Evolutionary conservation across 306 rosid genomes (phyloP).

Genomic region (Vachellia pachyceras): DNA sequence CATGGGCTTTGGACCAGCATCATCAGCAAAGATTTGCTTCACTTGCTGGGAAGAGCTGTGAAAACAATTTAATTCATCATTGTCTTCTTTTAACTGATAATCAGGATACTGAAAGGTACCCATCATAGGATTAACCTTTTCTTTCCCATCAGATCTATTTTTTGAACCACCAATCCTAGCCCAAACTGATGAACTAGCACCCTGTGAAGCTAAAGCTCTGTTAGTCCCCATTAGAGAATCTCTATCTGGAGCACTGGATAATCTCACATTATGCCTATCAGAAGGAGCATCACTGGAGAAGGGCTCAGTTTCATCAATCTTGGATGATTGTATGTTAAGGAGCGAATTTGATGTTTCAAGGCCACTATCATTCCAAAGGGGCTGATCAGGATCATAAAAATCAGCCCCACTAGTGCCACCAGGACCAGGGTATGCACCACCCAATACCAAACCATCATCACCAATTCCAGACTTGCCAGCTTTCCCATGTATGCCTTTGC

Average conservation of each 20-base stretch:
- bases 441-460: slow-evolving; percentile 71
- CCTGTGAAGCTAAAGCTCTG: slow-evolving; percentile 62
- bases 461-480: slow-evolving; percentile 60
- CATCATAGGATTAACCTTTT: slow-evolving; percentile 56
- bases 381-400: slow-evolving; percentile 98
- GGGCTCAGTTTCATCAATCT: slow-evolving; percentile 72
- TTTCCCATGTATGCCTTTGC: slow-evolving; percentile 72
- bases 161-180: slow-evolving; percentile 85
- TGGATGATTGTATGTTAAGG: slow-evolving; percentile 65
- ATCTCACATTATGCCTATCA: slow-evolving; percentile 46
- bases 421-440: slow-evolving; percentile 72
- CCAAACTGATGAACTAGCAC: slow-evolving; percentile 74
- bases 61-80: slow-evolving; percentile 51
- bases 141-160: slow-evolving; percentile 67
- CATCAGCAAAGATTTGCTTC: slow-evolving; percentile 62
- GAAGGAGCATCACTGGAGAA: slow-evolving; percentile 60
- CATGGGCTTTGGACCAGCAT: slow-evolving; percentile 56
- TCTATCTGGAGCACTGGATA: slow-evolving; percentile 53
- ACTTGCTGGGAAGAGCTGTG: slow-evolving; percentile 61
- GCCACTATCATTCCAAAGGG: slow-evolving; percentile 88
- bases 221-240: slow-evolving; percentile 57
- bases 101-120: slow-evolving; percentile 62
- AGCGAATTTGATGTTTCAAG: slow-evolving; percentile 75
- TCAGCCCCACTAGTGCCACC: slow-evolving; percentile 76
- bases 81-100: slow-evolving; percentile 66